Evolutionary conservation across 805 yeast genomes (phyloP).

Genomic region (Lipomyces spencermartinsiae): DNA sequence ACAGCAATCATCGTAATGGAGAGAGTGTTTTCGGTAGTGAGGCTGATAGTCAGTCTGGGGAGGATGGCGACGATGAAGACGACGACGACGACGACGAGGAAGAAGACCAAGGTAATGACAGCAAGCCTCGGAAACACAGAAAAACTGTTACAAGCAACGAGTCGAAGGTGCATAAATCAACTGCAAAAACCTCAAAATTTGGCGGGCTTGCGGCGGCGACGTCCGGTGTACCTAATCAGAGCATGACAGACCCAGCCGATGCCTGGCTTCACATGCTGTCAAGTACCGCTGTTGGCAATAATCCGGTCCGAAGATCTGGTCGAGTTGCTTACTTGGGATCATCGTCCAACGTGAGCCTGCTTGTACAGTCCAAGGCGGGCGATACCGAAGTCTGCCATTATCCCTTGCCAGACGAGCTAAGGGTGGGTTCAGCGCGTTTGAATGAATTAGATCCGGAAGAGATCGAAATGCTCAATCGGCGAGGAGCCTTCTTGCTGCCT

Average conservation of each 20-base stretch:
- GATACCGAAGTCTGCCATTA: constrained; percentile 54
- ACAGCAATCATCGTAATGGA: background rate
- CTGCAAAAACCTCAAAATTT: background rate
- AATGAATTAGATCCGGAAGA: constrained; percentile 61
- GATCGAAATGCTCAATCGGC: constrained; percentile 60
- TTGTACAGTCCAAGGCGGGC: constrained; percentile 53
- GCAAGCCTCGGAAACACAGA: constrained; percentile 3
- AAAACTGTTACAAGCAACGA: constrained; percentile 13
- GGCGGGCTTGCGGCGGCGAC: constrained; percentile 19
- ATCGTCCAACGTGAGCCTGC: constrained; percentile 56
- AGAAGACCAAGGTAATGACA: constrained; percentile 1
- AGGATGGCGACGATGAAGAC: constrained; percentile 28
- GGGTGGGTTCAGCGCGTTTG: constrained; percentile 42
- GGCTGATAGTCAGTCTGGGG: constrained; percentile 13
- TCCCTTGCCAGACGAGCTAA: constrained; percentile 41
- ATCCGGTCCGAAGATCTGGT: constrained; percentile 39
- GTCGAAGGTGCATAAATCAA: background rate
- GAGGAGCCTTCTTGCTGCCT: constrained; percentile 68
- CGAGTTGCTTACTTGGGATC: constrained; percentile 59
- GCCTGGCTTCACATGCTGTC: constrained; percentile 48
- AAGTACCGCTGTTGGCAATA: constrained; percentile 45
- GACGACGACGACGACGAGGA: constrained; percentile 16
- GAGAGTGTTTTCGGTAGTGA: background rate
- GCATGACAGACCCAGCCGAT: constrained; percentile 38
- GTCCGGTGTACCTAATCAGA: background rate